Evolutionary conservation across 2,329 filamentous ascomycete species (phyloP).

Genomic region (Phaeoacremonium minimum): DNA sequence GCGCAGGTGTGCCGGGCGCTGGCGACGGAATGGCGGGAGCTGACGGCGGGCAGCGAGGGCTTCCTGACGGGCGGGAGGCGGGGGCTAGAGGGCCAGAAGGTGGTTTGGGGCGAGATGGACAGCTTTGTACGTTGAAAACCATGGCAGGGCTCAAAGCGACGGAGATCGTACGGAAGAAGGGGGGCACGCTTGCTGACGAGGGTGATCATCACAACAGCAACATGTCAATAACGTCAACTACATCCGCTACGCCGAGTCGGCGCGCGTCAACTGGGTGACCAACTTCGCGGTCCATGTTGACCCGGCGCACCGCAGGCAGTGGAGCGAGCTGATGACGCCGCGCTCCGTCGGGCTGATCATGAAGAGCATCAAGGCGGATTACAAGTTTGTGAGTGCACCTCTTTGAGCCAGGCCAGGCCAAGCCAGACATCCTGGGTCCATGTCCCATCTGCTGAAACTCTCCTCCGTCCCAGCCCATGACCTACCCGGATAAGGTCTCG

Average conservation of each 20-base stretch:
- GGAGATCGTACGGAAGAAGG: too few relatives aligned
- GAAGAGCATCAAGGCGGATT: constrained; percentile 75
- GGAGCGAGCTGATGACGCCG: constrained; percentile 66
- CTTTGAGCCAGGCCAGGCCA: constrained; percentile 2
- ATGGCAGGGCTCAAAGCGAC: background rate
- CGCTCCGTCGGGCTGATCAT: constrained; percentile 70
- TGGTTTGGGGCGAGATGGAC: constrained; percentile 87
- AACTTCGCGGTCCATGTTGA: constrained; percentile 65
- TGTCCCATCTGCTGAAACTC: too few relatives aligned
- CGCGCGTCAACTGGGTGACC: constrained; percentile 71
- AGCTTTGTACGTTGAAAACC: constrained; percentile 27
- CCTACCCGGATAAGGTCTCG: constrained; percentile 75
- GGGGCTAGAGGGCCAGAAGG: constrained; percentile 60
- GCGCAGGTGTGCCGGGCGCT: constrained; percentile 56
- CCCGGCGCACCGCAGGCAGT: constrained; percentile 55
- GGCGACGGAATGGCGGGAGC: constrained; percentile 63
- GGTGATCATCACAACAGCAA: constrained; percentile 33
- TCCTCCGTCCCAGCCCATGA: constrained; percentile 77
- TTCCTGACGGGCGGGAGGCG: constrained; percentile 62
- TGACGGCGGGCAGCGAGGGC: constrained; percentile 71
- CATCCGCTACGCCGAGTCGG: constrained; percentile 77
- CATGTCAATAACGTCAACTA: constrained; percentile 89
- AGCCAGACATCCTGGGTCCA: background rate
- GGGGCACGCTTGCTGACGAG: background rate
- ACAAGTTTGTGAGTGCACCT: constrained; percentile 69